A percentile compares a stretch with the other conserved stretches of the same genome.
Conservation (phyloP, 495 filamentous ascomycete genomes). For the Penicillium crystallinum region DNA sequence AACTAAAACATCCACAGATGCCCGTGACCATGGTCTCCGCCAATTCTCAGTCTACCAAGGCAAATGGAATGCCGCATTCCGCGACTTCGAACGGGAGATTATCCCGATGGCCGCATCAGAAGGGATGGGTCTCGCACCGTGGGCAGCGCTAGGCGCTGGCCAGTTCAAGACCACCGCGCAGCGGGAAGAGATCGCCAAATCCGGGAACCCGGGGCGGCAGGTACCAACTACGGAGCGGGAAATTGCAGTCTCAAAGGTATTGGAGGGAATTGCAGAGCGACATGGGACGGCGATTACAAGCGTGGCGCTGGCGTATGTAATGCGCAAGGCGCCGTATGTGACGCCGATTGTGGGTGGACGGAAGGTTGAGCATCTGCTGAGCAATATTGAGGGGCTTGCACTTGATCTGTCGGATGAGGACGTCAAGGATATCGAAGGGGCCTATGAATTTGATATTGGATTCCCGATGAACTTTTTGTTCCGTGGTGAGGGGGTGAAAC, state of each 20-base stretch:
- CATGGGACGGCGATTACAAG: conserved; percentile 47
- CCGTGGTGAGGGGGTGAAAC: conserved; percentile 3
- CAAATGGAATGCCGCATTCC: conserved; percentile 51
- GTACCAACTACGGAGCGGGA: conserved; percentile 9
- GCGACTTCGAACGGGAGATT: conserved; percentile 70
- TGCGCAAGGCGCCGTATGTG: conserved; percentile 70
- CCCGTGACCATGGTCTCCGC: conserved; percentile 56
- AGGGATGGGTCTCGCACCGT: conserved; percentile 66
- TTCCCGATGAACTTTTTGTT: conserved; percentile 54
- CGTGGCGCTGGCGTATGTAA: conserved; percentile 65
- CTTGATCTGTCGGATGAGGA: conserved; percentile 55
- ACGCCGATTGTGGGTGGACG: conserved; percentile 67
- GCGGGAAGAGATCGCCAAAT: conserved; percentile 15
- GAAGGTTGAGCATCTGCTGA: conserved; percentile 60
- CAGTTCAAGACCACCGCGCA: conserved; percentile 19
- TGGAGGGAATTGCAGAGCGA: conserved; percentile 56
- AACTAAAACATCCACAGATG: conserved; percentile 34
- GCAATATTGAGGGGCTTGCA: conserved; percentile 62
- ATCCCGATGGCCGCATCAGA: conserved; percentile 60
- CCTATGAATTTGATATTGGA: conserved; percentile 56
- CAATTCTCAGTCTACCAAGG: conserved; percentile 67
- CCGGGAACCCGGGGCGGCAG: conserved; percentile 20
- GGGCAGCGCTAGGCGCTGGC: conserved; percentile 61
- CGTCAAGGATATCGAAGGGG: conserved; percentile 59
- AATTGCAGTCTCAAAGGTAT: conserved; percentile 43